These are phyloP conservation scores for Fusarium oxysporum DNA, from an alignment of 2,329 filamentous ascomycete genomes.

Conservation along the genomic window DNA sequence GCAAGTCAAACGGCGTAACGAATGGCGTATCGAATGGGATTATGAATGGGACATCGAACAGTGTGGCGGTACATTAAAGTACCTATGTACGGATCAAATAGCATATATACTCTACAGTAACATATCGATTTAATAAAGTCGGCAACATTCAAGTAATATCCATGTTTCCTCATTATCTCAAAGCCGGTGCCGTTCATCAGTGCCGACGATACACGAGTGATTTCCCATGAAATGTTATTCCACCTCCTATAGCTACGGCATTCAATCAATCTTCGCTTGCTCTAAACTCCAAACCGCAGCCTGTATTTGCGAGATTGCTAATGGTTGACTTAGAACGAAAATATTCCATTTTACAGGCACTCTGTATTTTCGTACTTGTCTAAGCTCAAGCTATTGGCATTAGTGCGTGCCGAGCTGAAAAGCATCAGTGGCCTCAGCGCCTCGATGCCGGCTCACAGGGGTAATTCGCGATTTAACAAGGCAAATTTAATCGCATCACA, in stretches of 20 bases:
- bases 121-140: neutral
- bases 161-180: neutral
- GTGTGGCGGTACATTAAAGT: neutral
- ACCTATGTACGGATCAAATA: accelerated
- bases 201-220: neutral
- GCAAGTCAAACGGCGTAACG: neutral
- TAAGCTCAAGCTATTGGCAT: neutral
- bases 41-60: neutral
- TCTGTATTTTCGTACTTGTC: neutral
- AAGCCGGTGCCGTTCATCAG: neutral
- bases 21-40: neutral
- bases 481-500: neutral
- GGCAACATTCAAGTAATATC: neutral
- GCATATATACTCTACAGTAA: accelerated
- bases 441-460: neutral
- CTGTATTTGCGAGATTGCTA: no score
- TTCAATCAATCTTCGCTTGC: no score
- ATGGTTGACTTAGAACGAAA: accelerated
- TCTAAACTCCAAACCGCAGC: no score
- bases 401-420: neutral
- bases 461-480: no score
- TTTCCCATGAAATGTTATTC: no score
- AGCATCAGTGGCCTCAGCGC: neutral
- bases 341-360: neutral
- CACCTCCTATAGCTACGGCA: no score